Evolutionary conservation across 2,329 filamentous ascomycete genomes (phyloP).

Genomic region (Penicillium sp.): DNA sequence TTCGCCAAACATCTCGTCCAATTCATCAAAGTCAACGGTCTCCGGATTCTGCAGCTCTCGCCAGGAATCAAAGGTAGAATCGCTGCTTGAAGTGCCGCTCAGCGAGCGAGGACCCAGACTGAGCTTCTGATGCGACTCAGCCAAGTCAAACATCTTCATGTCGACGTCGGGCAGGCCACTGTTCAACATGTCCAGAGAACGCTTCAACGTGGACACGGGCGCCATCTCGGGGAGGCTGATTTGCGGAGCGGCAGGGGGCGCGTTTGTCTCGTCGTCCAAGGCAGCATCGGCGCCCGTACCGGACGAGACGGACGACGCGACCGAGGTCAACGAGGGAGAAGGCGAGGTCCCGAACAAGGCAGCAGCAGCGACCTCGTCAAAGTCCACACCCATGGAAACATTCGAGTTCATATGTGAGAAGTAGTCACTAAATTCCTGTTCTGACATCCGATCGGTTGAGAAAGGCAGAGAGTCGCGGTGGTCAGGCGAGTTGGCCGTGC

Average conservation of each 20-base stretch:
- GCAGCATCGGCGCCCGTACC: slow-evolving; percentile 34
- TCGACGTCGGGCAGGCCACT: slow-evolving; percentile 32
- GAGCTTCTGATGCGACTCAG: slow-evolving; percentile 43
- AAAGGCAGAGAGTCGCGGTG: slow-evolving; percentile 29
- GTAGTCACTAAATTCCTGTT: slow-evolving; percentile 31
- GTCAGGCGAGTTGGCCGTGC: slow-evolving; percentile 26
- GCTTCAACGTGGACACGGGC: slow-evolving; percentile 32
- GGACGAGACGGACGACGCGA: slow-evolving; percentile 39
- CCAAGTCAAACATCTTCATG: slow-evolving; percentile 32
- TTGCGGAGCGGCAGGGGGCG: slow-evolving; percentile 21
- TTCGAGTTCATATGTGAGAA: slow-evolving; percentile 26
- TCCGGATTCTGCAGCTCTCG: slow-evolving; percentile 68
- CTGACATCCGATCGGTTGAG: slow-evolving; percentile 25
- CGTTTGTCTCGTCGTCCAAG: slow-evolving; percentile 21
- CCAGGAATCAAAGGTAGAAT: slow-evolving; percentile 48
- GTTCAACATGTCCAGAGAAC: slow-evolving; percentile 38
- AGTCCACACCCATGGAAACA: slow-evolving; percentile 23
- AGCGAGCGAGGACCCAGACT: slow-evolving; percentile 23
- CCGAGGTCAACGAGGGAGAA: slow-evolving; percentile 38
- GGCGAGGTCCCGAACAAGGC: slow-evolving; percentile 39
- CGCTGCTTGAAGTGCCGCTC: slow-evolving; percentile 27
- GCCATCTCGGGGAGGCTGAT: slow-evolving; percentile 26
- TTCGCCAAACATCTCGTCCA: slow-evolving; percentile 77
- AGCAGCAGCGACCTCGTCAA: slow-evolving; percentile 30
- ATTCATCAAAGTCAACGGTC: slow-evolving; percentile 84